Evolutionary conservation across 1,139 yeast species (phyloP).

Genomic region (Nakaseomyces delphensis): DNA sequence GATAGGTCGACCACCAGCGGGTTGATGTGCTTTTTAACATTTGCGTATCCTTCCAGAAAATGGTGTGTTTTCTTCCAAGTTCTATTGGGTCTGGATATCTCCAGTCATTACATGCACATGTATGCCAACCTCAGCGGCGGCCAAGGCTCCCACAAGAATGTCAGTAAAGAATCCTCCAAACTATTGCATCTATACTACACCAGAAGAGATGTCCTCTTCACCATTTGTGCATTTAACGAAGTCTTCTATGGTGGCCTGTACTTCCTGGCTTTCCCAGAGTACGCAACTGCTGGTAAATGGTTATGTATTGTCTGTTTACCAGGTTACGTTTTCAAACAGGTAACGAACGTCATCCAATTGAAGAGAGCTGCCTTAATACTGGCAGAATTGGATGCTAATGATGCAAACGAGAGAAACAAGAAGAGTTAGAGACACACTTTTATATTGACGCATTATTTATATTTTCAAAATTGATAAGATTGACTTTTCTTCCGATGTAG

Average conservation of each 20-base stretch:
- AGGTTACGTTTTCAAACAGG: conserved; percentile 83
- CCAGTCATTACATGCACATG: conserved; percentile 98
- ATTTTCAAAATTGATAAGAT: no score
- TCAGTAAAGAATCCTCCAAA: conserved; percentile 62
- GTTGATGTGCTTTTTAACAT: conserved; percentile 73
- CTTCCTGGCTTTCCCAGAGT: conserved; percentile 46
- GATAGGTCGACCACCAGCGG: conserved; percentile 96
- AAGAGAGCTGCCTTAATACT: conserved; percentile 73
- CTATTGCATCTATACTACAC: conserved; percentile 80
- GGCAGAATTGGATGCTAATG: conserved; percentile 74
- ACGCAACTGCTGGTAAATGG: conserved; percentile 42
- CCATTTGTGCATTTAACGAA: conserved; percentile 89
- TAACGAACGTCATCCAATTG: conserved; percentile 83
- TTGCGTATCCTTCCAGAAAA: conserved; percentile 55
- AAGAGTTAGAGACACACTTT: background rate
- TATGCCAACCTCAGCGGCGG: conserved; percentile 84
- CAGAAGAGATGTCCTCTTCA: conserved; percentile 70
- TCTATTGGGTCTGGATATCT: conserved; percentile 77
- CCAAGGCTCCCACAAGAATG: conserved; percentile 73
- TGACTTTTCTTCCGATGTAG: background rate
- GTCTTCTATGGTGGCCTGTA: conserved; percentile 85
- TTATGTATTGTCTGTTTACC: conserved; percentile 65
- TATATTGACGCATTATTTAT: no score
- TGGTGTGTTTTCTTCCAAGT: conserved; percentile 63
- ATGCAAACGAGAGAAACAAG: conserved; percentile 26